Conservation (phyloP, 805 yeast genomes). For the Blastobotrys terrestris region DNA sequence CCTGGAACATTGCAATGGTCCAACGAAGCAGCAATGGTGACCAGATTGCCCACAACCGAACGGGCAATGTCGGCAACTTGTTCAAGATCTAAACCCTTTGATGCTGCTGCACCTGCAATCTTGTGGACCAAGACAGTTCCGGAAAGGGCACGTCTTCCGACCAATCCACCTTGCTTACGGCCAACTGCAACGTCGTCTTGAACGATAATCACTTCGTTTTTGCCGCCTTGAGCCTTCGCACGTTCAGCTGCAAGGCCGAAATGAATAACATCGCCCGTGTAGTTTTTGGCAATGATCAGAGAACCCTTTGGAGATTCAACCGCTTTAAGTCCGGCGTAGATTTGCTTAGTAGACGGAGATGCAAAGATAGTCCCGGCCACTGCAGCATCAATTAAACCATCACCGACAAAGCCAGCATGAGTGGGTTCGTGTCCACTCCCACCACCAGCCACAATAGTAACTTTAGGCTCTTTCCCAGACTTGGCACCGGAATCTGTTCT, state of each 20-base stretch:
- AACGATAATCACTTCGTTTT: constrained; percentile 67
- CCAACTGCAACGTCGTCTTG: constrained; percentile 96
- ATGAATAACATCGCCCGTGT: constrained; percentile 91
- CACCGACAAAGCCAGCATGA: constrained; percentile 87
- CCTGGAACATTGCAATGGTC: constrained; percentile 92
- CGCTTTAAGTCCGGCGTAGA: constrained; percentile 62
- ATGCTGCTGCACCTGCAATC: constrained; percentile 66
- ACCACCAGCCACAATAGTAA: constrained; percentile 80
- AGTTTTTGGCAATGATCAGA: constrained; percentile 77
- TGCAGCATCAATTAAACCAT: constrained; percentile 76
- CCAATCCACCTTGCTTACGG: constrained; percentile 79
- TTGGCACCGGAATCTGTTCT: constrained; percentile 23
- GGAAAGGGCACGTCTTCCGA: constrained; percentile 91
- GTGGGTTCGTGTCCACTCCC: constrained; percentile 96
- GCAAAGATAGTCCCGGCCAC: constrained; percentile 92
- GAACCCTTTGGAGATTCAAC: constrained; percentile 55
- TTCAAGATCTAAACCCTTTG: constrained; percentile 38
- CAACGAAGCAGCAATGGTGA: constrained; percentile 83
- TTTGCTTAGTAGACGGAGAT: constrained; percentile 89
- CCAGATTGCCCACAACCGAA: constrained; percentile 56
- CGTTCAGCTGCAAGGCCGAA: constrained; percentile 89
- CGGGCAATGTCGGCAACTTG: constrained; percentile 55
- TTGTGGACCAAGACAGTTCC: constrained; percentile 88
- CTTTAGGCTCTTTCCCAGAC: constrained; percentile 27
- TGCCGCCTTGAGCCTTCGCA: constrained; percentile 69